Base-by-base conservation (phyloP, 371 early-diverging fungal species). In the Coelomomyces lativittatus region DNA sequence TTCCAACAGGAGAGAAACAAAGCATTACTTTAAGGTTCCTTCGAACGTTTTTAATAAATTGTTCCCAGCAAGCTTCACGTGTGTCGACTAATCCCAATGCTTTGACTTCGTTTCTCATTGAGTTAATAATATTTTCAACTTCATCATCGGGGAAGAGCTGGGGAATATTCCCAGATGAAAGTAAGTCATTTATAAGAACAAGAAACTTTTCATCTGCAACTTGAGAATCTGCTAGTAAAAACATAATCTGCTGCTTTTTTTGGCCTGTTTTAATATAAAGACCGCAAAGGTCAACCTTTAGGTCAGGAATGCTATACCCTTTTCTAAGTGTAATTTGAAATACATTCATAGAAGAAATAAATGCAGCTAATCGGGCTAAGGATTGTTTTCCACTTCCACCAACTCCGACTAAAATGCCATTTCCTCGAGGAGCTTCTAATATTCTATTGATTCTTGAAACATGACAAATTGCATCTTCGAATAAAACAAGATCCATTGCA, bases 391-490 rank as follows among this genome's bases (percentile, higher is more conserved):
- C 77, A 41, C 60, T 60, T 19, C 77, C 77, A 37, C 77, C 77
- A 30, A 77, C 77, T 47, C 77, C 77, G 46, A 77, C 74, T 2
- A 77, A 55, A 14, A 77, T 54, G 8, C 68, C 74, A 50, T 77
- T 71, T 17, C 74, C 74, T 27, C 77, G 50, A 6, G 74, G 74
- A n/a, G 56, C 58, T 53, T 77, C 74, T 5, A 77, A 53, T 34
- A 77, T 69, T 15, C 77, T 56, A 51, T 63, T 70, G 53, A 77
- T 71, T 26, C 77, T 57, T 49, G 67, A 70, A 33, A 74, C 61
- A 51, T 77, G 77, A 31, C 58, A 61, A 60, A 77, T 74, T 15
- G 77, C 77, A 50, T 77, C 77, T 47, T 77, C 77, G 50, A 77
- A 77, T 6, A 77, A 60, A 41, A 77, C 74, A 31, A 77, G 48